phyloP scores from a whole-genome alignment of 139 green algal genomes.

The Micromonas pusilla region DNA sequence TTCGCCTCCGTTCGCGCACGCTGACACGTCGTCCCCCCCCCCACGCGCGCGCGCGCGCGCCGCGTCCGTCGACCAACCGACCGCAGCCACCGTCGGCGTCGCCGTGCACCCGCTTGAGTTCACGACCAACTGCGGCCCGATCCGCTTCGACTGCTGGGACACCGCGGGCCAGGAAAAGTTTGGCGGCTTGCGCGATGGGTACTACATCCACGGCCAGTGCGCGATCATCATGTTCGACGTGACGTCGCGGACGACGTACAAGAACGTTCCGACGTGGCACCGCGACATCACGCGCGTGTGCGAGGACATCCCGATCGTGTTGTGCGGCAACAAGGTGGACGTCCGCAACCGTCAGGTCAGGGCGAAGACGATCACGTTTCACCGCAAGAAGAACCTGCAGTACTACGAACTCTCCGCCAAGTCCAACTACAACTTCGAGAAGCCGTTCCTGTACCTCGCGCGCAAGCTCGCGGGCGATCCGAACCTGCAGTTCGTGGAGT shows the following conservation, averaged over 20 bases:
- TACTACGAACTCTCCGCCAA: slow-evolving; percentile 99
- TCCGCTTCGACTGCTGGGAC: slow-evolving; percentile 99
- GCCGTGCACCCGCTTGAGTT: slow-evolving; percentile 98
- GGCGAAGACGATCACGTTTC: slow-evolving; percentile 89
- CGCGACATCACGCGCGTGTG: slow-evolving; percentile 94
- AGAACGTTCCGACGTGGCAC: slow-evolving; percentile 99
- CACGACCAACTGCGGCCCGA: slow-evolving; percentile 91
- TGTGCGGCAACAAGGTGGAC: slow-evolving; percentile 99
- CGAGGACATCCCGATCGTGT: slow-evolving; percentile 98
- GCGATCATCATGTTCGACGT: slow-evolving; percentile 99
- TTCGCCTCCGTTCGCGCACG: neutral
- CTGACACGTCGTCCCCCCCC: too few relatives aligned
- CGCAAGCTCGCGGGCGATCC: slow-evolving; percentile 86
- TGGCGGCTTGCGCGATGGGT: slow-evolving; percentile 94
- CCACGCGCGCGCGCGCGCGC: too few relatives aligned
- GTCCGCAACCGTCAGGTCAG: slow-evolving; percentile 99
- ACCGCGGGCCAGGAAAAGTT: slow-evolving; percentile 91
- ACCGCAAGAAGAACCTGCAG: slow-evolving; percentile 99
- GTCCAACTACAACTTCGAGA: slow-evolving; percentile 99
- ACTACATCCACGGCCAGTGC: slow-evolving; percentile 99
- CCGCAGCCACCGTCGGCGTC: slow-evolving; percentile 90
- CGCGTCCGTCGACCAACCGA: too few relatives aligned
- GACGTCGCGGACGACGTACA: slow-evolving; percentile 98
- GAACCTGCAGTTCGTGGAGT: slow-evolving; percentile 88
- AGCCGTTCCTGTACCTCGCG: slow-evolving; percentile 98